Percentiles rank a stretch among this genome's conserved stretches.
phyloP scores from a whole-genome alignment of 768 basidiomycete genomes.

The Boletellus sp. region DNA sequence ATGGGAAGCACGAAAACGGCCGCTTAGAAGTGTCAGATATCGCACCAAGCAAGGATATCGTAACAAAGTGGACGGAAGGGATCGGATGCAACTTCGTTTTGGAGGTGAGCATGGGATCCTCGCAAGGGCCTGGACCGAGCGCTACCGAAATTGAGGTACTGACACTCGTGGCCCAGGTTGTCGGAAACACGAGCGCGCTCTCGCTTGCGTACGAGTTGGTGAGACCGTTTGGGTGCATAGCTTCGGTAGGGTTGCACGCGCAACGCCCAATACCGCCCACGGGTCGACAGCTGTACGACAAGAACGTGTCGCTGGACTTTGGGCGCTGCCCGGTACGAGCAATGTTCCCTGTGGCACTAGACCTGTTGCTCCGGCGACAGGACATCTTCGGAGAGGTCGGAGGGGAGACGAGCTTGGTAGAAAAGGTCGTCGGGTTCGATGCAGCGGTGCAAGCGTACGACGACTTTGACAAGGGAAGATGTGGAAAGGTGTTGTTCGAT shows the following conservation, averaged over 20 bases:
- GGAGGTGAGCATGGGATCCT: slow-evolving; percentile 44
- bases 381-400: slow-evolving; percentile 76
- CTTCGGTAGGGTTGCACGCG: slow-evolving; percentile 72
- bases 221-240: slow-evolving; percentile 70
- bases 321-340: slow-evolving; percentile 79
- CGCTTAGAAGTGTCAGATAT: slow-evolving; percentile 50
- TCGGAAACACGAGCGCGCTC: slow-evolving; percentile 64
- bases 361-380: slow-evolving; percentile 63
- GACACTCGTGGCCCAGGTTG: slow-evolving; percentile 43
- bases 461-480: slow-evolving; percentile 65
- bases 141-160: background rate
- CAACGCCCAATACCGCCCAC: slow-evolving; percentile 52
- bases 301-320: slow-evolving; percentile 77
- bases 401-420: slow-evolving; percentile 56
- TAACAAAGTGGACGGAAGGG: slow-evolving; percentile 50
- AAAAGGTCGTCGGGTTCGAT: slow-evolving; percentile 58
- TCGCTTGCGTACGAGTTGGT: slow-evolving; percentile 66
- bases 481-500: slow-evolving; percentile 77
- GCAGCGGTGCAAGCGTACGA: slow-evolving; percentile 57
- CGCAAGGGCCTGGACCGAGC: background rate
- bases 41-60: slow-evolving; percentile 47
- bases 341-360: slow-evolving; percentile 69
- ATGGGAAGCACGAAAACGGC: slow-evolving; percentile 27
- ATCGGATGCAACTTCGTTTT: slow-evolving; percentile 63
- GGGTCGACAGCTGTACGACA: slow-evolving; percentile 58